Percentiles rank a stretch among this genome's conserved stretches.
Evolutionary conservation across 2,329 filamentous ascomycete species (phyloP).

Genomic region (Nemania sp.): DNA sequence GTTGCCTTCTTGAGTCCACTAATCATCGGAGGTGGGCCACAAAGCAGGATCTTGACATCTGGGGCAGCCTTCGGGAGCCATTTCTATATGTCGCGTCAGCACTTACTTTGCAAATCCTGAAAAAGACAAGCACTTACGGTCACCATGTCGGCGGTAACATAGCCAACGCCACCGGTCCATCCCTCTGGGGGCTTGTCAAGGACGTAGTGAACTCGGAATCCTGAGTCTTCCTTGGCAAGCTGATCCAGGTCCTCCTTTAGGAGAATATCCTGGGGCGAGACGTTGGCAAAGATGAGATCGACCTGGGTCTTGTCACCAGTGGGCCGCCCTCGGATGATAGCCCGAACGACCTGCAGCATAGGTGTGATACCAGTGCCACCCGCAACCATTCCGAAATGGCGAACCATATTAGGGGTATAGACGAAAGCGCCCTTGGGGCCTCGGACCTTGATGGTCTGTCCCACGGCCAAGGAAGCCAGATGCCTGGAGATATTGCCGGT

Average conservation of each 20-base stretch:
- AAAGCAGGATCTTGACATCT: conserved; percentile 93
- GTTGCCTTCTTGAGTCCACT: conserved; percentile 96
- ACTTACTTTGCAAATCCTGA: not conserved
- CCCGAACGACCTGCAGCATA: conserved; percentile 95
- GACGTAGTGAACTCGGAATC: conserved; percentile 90
- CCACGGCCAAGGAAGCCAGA: conserved; percentile 80
- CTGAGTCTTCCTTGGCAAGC: conserved; percentile 74
- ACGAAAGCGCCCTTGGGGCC: conserved; percentile 98
- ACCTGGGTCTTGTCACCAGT: conserved; percentile 85
- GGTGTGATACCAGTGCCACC: conserved; percentile 97
- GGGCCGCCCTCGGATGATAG: conserved; percentile 79
- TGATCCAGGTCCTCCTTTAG: conserved; percentile 89
- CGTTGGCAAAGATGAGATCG: conserved; percentile 96
- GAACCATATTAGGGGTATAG: conserved; percentile 95
- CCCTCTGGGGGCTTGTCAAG: conserved; percentile 92
- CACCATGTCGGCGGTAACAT: conserved; percentile 95
- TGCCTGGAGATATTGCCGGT: conserved; percentile 97
- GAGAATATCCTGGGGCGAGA: conserved; percentile 89
- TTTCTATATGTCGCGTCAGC: conserved; percentile 55
- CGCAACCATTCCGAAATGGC: conserved; percentile 96
- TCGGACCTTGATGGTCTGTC: conserved; percentile 85
- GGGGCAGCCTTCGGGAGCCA: conserved; percentile 79
- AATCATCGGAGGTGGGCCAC: conserved; percentile 95
- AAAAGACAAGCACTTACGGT: conserved; percentile 58
- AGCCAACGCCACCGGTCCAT: conserved; percentile 92